These are phyloP conservation scores for Trichosanthes cucumerina DNA, from an alignment of 306 rosid species.

Conservation along the genomic window DNA sequence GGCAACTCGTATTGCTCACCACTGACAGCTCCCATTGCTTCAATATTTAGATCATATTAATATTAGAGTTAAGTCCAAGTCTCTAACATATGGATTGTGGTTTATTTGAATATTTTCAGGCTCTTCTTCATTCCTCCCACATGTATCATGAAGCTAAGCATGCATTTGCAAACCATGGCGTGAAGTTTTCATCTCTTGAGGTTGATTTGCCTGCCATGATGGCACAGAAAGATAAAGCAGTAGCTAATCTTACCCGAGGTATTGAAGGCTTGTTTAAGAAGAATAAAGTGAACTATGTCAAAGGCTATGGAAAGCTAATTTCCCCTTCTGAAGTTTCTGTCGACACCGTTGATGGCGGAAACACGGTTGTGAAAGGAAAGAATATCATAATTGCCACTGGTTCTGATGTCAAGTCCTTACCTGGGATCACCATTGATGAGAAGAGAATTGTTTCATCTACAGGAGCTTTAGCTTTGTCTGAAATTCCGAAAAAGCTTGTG, in stretches of 20 bases:
- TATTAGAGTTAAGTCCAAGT: not conserved
- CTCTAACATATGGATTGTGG: not conserved
- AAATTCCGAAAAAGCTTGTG: conserved; percentile 81
- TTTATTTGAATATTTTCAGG: conserved; percentile 36
- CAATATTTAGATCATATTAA: conserved; percentile 1
- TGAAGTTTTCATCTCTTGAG: conserved; percentile 71
- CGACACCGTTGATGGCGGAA: conserved; percentile 60
- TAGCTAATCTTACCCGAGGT: conserved; percentile 71
- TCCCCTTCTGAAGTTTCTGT: conserved; percentile 90
- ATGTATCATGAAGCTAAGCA: conserved; percentile 96
- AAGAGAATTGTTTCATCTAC: conserved; percentile 93
- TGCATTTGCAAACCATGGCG: conserved; percentile 71
- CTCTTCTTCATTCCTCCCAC: conserved; percentile 93
- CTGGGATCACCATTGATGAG: conserved; percentile 86
- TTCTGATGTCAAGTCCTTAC: conserved; percentile 88
- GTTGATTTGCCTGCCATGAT: conserved; percentile 92
- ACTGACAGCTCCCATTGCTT: not conserved
- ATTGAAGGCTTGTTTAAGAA: conserved; percentile 96
- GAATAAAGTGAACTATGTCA: conserved; percentile 90
- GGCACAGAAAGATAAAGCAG: conserved; percentile 89
- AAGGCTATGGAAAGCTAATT: conserved; percentile 79
- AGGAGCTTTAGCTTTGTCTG: conserved; percentile 78
- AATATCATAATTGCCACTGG: conserved; percentile 87
- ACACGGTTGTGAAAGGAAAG: conserved; percentile 75
- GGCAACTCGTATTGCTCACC: not conserved